phyloP scores from a whole-genome alignment of 805 yeast species.

The Kazachstania bromeliacearum region DNA sequence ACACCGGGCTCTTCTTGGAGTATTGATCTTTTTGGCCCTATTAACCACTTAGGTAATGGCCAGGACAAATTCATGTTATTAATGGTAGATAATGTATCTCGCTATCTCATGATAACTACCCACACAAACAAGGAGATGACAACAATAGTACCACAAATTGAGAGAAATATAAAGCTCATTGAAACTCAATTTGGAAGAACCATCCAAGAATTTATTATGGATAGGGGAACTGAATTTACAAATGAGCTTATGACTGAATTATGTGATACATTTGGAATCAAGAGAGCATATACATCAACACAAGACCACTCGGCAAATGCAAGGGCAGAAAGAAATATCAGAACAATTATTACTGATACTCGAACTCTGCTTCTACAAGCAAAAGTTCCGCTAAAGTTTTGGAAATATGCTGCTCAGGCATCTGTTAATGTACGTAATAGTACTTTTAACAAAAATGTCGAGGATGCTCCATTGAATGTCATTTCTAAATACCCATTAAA shows the following conservation, averaged over 20 bases:
- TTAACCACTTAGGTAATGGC: neutral
- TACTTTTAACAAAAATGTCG: neutral
- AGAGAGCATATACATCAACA: neutral
- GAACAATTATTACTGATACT: constrained; percentile 3
- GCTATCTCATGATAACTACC: constrained; percentile 2
- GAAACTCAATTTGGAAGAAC: constrained; percentile 4
- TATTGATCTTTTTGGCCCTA: constrained; percentile 6
- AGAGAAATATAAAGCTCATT: constrained; percentile 1
- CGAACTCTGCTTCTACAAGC: constrained; percentile 3
- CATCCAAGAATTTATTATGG: constrained; percentile 5
- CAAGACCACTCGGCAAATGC: constrained; percentile 9
- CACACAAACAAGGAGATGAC: constrained; percentile 1
- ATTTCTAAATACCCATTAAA: neutral
- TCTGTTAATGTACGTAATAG: constrained; percentile 3
- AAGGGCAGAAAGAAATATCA: constrained; percentile 7
- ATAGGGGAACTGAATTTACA: constrained; percentile 7
- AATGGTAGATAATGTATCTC: constrained; percentile 8
- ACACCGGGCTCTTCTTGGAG: constrained; percentile 8
- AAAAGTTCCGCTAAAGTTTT: constrained; percentile 1
- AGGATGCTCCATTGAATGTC: constrained; percentile 1
- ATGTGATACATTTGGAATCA: constrained; percentile 2
- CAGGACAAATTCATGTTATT: constrained; percentile 3
- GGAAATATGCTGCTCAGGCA: constrained; percentile 6
- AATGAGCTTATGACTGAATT: neutral
- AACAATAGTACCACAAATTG: constrained; percentile 1